Percentiles rank a stretch among this genome's conserved stretches.
These are phyloP conservation scores for Coemansia sp. DNA, from an alignment of 192 early-diverging fungal species.

Conservation along the genomic window DNA sequence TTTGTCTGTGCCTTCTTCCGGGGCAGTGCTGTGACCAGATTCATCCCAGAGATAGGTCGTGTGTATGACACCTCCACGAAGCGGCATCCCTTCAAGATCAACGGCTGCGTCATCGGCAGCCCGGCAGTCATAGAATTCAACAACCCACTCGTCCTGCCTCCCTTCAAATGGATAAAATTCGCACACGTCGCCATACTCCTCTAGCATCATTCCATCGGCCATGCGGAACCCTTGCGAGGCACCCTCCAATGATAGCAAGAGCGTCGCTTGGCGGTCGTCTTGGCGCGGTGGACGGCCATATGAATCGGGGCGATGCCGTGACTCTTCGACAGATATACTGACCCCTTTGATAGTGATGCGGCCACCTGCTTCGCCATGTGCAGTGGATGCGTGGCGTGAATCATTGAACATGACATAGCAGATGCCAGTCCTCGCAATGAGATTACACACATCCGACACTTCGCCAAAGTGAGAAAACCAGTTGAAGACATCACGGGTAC, in stretches of 20 bases:
- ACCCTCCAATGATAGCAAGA: conserved; percentile 18
- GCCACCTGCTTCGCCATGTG: background rate
- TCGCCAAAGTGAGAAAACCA: conserved; percentile 25
- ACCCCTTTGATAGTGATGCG: conserved; percentile 4
- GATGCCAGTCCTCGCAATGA: conserved; percentile 5
- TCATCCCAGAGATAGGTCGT: conserved; percentile 35
- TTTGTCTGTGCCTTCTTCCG: background rate
- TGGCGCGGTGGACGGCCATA: conserved; percentile 1
- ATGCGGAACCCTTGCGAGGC: conserved; percentile 1
- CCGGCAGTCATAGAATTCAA: conserved; percentile 32
- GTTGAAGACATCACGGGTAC: background rate
- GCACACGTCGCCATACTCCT: conserved; percentile 15
- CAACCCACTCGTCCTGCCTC: conserved; percentile 14
- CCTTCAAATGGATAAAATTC: conserved; percentile 9
- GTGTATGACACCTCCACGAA: conserved; percentile 6
- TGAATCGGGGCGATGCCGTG: conserved; percentile 17
- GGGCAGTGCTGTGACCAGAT: background rate
- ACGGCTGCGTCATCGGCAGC: conserved; percentile 9
- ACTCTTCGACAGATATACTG: background rate
- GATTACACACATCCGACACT: conserved; percentile 12
- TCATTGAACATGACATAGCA: conserved; percentile 41
- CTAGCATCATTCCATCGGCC: conserved; percentile 10
- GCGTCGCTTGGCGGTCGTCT: conserved; percentile 18
- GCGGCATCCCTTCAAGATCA: conserved; percentile 1
- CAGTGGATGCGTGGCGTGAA: conserved; percentile 11